phyloP scores from a whole-genome alignment of 768 basidiomycete species.

The Gymnopilus dilepis region DNA sequence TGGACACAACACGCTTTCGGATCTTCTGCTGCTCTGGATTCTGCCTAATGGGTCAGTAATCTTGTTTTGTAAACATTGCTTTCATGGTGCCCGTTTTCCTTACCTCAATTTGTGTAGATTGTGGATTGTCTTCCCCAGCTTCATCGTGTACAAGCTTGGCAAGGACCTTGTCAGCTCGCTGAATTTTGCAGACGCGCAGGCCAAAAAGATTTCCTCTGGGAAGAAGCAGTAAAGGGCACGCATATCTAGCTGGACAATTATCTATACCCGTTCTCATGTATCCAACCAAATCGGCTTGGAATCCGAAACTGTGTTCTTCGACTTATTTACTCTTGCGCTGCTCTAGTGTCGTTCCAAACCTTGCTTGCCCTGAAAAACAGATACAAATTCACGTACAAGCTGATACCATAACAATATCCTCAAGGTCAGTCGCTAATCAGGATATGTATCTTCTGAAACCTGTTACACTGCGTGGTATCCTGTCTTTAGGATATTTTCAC shows the following conservation, averaged over 20 bases:
- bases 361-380: too few species aligned
- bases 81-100: not conserved
- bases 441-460: too few species aligned
- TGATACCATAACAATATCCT: too few species aligned
- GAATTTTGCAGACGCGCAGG: constrained; percentile 18
- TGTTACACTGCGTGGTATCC: too few species aligned
- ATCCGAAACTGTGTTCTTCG: too few species aligned
- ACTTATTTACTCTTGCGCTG: too few species aligned
- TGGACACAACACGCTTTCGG: constrained; percentile 69
- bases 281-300: too few species aligned
- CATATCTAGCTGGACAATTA: not conserved
- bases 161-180: constrained; percentile 62
- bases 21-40: constrained; percentile 67
- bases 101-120: constrained; percentile 44
- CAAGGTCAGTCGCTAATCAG: too few species aligned
- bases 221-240: constrained; percentile 12
- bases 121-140: constrained; percentile 77
- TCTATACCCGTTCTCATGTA: too few species aligned
- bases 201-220: constrained; percentile 16
- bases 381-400: too few species aligned
- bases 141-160: constrained; percentile 65
- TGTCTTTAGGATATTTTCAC: too few species aligned
- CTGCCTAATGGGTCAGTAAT: constrained; percentile 80
- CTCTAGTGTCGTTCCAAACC: too few species aligned
- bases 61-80: not conserved